These are phyloP conservation scores for Chloroidium sp. DNA, from an alignment of 163 green algal species.

Conservation along the genomic window DNA sequence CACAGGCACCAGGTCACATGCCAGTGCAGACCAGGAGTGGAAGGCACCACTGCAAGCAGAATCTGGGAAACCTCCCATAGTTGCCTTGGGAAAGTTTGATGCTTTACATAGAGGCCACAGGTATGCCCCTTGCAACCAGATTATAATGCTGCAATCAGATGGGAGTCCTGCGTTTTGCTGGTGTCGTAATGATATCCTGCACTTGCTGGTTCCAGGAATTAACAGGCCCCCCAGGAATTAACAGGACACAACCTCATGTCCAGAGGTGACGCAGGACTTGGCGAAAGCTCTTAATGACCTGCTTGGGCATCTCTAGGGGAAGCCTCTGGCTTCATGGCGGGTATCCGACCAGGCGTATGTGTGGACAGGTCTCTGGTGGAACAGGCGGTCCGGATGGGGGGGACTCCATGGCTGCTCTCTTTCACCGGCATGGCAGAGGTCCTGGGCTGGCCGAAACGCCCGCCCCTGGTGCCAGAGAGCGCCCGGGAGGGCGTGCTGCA, in stretches of 20 bases:
- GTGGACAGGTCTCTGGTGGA: conserved; percentile 33
- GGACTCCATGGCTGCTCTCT: conserved; percentile 66
- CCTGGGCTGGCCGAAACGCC: conserved; percentile 66
- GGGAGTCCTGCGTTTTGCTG: too few relatives aligned
- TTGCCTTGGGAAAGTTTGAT: conserved; percentile 95
- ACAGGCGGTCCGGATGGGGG: conserved; percentile 33
- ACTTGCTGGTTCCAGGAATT: too few relatives aligned
- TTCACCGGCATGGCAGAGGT: conserved; percentile 89
- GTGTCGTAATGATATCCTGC: too few relatives aligned
- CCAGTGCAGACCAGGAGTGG: background rate
- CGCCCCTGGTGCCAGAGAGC: conserved; percentile 65
- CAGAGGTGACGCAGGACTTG: too few relatives aligned
- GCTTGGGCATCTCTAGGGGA: background rate
- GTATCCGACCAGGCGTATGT: too few relatives aligned
- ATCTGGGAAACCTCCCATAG: conserved; percentile 17
- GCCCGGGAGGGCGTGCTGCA: conserved; percentile 69
- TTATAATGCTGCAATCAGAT: too few relatives aligned
- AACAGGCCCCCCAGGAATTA: too few relatives aligned
- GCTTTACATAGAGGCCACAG: conserved; percentile 83
- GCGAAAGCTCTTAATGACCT: background rate
- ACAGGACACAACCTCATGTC: too few relatives aligned
- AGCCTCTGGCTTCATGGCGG: too few relatives aligned
- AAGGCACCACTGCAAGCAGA: background rate
- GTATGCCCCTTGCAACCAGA: background rate
- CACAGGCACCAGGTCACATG: too few relatives aligned